Base-by-base conservation (phyloP, 2,329 filamentous ascomycete species). In the Zasmidium citrigriseum region DNA sequence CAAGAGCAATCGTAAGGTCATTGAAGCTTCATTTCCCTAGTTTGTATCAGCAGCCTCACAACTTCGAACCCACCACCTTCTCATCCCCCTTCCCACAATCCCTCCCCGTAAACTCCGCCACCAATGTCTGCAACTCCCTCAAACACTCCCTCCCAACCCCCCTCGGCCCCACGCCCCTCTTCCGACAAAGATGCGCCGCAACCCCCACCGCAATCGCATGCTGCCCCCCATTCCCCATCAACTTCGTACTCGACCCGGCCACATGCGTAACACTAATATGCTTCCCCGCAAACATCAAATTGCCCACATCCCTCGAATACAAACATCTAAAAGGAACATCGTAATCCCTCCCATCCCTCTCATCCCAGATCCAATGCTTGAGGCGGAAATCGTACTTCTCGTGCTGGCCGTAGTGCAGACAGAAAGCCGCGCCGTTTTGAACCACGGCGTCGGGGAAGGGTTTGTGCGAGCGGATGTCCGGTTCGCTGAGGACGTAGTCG, bases 331-430 rank as follows among this genome's bases (percentile, higher is more conserved):
- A 52, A 3, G 49, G 49, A 21, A 52, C 23, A 2, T 21, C 49
- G 20, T 52, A 52, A 4, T 23, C 24, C 27, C 21, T 38, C 10
- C 29, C 5, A n/a, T 52, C 49, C n/a, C 49, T 3, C 27, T 52
- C 49, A 41, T 52, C 49, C 11, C 20, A 52, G 9, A 11, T 34
- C 49, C 49, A 52, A 21, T 41, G 21, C 29, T 52, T 34, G 2
- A 52, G 20, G 21, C 49, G 24, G 29, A 52, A 52, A 22, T 34
- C 24, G 23, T 52, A 52, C 27, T 52, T 52, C 29, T 14, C 16
- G 18, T 52, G 24, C 9, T 20, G 24, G 4, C 11, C 11, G 20
- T 52, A 41, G 27, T 52, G 49, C 16, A 52, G 18, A 22, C 49
- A 52, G 20, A 52, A 52, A 3, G 24, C 24, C 9, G 23, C 16